Percentiles rank a stretch among this genome's conserved stretches.
phyloP scores from a whole-genome alignment of 352 stramenopile species.

The Globisporangium cederbergense region DNA sequence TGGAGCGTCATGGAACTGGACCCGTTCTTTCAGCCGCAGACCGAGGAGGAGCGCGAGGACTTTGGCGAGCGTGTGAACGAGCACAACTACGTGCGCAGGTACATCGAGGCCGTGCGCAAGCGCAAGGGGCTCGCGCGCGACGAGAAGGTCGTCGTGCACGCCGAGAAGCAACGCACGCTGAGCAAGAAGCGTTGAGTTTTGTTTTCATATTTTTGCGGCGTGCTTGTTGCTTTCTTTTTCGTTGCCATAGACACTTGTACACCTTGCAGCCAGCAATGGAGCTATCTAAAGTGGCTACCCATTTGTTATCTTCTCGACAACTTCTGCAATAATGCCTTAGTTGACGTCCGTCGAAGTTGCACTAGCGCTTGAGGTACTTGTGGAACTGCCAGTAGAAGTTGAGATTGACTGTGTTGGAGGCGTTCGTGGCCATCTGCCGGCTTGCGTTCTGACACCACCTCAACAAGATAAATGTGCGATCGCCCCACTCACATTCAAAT shows the following conservation, averaged over 20 bases:
- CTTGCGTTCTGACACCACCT: neutral
- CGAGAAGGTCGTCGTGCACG: conserved; percentile 94
- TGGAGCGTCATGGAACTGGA: conserved; percentile 94
- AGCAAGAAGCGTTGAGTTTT: conserved; percentile 75
- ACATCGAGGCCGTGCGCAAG: conserved; percentile 93
- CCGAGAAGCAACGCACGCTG: conserved; percentile 95
- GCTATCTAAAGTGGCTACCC: neutral
- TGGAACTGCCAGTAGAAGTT: conserved; percentile 13
- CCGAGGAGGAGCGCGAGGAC: conserved; percentile 95
- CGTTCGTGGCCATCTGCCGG: conserved; percentile 1
- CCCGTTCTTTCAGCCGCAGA: conserved; percentile 96
- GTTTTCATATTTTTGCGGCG: neutral
- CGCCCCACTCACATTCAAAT: neutral
- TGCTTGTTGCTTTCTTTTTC: neutral
- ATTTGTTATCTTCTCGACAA: no score
- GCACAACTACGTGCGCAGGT: conserved; percentile 93
- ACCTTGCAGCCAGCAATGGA: neutral
- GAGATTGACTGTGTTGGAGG: conserved; percentile 1
- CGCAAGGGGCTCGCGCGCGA: conserved; percentile 93
- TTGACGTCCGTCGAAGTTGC: conserved; percentile 4
- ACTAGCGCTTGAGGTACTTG: conserved; percentile 7
- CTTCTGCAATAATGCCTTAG: no score
- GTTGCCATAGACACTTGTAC: neutral
- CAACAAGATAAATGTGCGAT: neutral
- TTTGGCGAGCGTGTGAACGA: conserved; percentile 91